phyloP scores from a whole-genome alignment of 2,329 filamentous ascomycete species.

The Metarhizium album region DNA sequence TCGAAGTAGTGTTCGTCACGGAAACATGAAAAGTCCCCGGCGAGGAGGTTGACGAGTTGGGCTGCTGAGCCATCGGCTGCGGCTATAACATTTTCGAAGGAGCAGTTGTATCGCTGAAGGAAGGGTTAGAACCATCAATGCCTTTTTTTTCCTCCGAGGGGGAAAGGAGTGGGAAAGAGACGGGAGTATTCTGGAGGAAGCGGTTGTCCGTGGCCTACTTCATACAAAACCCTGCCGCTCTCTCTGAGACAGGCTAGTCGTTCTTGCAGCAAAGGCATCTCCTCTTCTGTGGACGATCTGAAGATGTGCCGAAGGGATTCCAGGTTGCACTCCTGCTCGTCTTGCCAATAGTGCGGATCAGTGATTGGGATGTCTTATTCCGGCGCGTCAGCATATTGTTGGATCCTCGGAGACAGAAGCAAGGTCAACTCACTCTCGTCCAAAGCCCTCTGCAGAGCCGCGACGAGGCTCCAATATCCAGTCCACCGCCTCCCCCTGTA shows the following conservation, averaged over 20 bases:
- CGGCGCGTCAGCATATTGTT: not conserved
- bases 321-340: conserved; percentile 64
- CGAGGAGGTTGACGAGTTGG: conserved; percentile 74
- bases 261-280: conserved; percentile 74
- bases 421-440: conserved; percentile 54
- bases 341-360: conserved; percentile 74
- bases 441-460: conserved; percentile 72
- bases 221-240: conserved; percentile 67
- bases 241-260: conserved; percentile 72
- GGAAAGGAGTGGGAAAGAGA: too few relatives aligned
- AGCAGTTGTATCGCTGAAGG: conserved; percentile 61
- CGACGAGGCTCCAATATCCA: conserved; percentile 91
- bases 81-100: conserved; percentile 61
- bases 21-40: conserved; percentile 75
- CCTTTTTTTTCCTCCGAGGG: not conserved
- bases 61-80: conserved; percentile 72
- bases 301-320: conserved; percentile 69
- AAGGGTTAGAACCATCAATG: not conserved
- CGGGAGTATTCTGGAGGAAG: not conserved
- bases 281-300: conserved; percentile 72
- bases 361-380: conserved; percentile 74
- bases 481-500: conserved; percentile 79
- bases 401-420: not conserved
- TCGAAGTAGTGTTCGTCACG: conserved; percentile 70
- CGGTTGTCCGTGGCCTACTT: conserved; percentile 38